Evolutionary conservation across 495 filamentous ascomycete genomes (phyloP).

Genomic region (Hypoxylon perforatum): DNA sequence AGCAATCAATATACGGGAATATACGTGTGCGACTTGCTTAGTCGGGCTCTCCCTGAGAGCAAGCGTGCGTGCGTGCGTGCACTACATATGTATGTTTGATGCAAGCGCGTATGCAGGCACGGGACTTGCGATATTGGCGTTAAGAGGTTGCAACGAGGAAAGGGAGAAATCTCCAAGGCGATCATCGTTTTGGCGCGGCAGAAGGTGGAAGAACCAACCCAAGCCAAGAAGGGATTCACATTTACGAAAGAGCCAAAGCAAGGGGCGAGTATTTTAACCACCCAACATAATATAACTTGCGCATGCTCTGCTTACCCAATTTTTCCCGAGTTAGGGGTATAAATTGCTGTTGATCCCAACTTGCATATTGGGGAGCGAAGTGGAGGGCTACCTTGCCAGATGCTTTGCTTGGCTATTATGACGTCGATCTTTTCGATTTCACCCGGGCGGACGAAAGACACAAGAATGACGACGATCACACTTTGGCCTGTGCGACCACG

Average conservation of each 20-base stretch:
- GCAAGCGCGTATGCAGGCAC: constrained; percentile 28
- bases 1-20: not conserved
- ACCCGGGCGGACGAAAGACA: constrained; percentile 15
- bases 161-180: not conserved
- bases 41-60: constrained; percentile 1
- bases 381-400: too few species aligned
- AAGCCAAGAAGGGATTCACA: constrained; percentile 1
- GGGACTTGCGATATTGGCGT: constrained; percentile 31
- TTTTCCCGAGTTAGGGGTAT: constrained; percentile 35
- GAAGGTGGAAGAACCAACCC: not conserved
- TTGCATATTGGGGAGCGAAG: constrained; percentile 6
- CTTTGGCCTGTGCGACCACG: constrained; percentile 19
- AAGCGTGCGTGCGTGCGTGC: too few species aligned
- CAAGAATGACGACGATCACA: constrained; percentile 23
- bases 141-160: not conserved
- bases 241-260: too few species aligned
- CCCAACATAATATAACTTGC: not conserved
- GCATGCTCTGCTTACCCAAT: constrained; percentile 25
- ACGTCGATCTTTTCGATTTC: constrained; percentile 34
- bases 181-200: constrained; percentile 3
- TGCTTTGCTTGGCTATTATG: constrained; percentile 16
- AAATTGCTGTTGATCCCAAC: constrained; percentile 32
- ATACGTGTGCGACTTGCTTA: not conserved
- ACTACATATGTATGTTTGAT: not conserved
- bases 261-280: constrained; percentile 31